Conservation (phyloP, 495 filamentous ascomycete species). For the Bacidia gigantensis region DNA sequence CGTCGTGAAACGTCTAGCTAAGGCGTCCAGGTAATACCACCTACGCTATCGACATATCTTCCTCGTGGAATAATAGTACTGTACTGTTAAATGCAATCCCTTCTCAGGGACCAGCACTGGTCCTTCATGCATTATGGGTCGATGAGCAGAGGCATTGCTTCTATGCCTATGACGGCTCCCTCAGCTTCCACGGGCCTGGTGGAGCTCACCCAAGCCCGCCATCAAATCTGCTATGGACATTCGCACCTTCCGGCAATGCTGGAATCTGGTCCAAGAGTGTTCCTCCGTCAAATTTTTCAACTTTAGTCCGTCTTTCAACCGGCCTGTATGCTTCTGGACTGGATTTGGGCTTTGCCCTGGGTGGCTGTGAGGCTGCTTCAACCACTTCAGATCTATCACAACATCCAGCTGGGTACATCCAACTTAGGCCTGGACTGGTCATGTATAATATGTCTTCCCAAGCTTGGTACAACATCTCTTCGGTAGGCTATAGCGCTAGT, state of each 20-base stretch:
- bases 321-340: slow-evolving; percentile 22
- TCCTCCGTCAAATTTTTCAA: slow-evolving; percentile 17
- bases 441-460: slow-evolving; percentile 23
- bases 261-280: slow-evolving; percentile 24
- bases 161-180: not conserved
- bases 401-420: not conserved
- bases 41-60: slow-evolving; percentile 26
- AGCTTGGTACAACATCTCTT: slow-evolving; percentile 22
- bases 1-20: not conserved
- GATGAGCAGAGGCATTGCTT: not conserved
- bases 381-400: slow-evolving; percentile 3
- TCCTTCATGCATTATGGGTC: not conserved
- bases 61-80: slow-evolving; percentile 16
- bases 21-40: slow-evolving; percentile 10
- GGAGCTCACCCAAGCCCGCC: slow-evolving; percentile 8
- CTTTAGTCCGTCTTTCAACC: slow-evolving; percentile 16
- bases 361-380: slow-evolving; percentile 15
- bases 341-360: slow-evolving; percentile 11
- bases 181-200: not conserved
- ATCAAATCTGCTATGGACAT: slow-evolving; percentile 23
- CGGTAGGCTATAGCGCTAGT: slow-evolving; percentile 14
- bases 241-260: slow-evolving; percentile 23
- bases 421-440: slow-evolving; percentile 17
- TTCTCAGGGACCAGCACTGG: not conserved
- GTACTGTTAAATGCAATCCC: not conserved